phyloP scores from a whole-genome alignment of 2,329 filamentous ascomycete species.

The Juglanconis oblonga region DNA sequence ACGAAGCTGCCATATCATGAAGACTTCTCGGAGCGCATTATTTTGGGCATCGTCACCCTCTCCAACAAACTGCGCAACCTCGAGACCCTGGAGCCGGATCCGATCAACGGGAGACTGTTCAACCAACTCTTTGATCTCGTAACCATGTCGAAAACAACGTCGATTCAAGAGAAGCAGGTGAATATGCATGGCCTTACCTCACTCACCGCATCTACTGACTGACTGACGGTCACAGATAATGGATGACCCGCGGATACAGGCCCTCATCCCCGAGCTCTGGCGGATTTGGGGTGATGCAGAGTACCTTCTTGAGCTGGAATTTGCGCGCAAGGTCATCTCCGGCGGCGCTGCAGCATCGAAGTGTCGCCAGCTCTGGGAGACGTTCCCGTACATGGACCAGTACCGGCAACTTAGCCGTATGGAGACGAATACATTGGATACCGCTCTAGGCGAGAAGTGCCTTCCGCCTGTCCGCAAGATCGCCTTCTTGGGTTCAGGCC shows the following conservation, averaged over 20 bases:
- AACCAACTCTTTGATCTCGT: conserved; percentile 14
- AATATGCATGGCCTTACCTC: too few species aligned
- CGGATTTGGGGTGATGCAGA: conserved; percentile 10
- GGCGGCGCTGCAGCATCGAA: not conserved
- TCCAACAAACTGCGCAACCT: conserved; percentile 1
- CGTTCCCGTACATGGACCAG: conserved; percentile 9
- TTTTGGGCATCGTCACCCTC: conserved; percentile 3
- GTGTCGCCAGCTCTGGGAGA: conserved; percentile 2
- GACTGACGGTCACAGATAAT: not conserved
- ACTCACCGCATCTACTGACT: not conserved
- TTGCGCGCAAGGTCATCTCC: conserved; percentile 9
- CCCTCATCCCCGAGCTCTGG: conserved; percentile 2
- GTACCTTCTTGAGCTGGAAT: conserved; percentile 14
- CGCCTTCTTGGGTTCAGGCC: conserved; percentile 7
- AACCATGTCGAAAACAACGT: conserved; percentile 10
- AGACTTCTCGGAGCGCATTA: conserved; percentile 5
- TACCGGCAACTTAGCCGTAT: conserved; percentile 11
- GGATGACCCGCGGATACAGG: not conserved
- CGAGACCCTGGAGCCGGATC: conserved; percentile 5
- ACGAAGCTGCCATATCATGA: conserved; percentile 8
- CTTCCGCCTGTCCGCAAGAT: conserved; percentile 6
- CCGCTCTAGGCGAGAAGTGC: not conserved
- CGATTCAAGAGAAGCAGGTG: not conserved
- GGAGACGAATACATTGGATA: conserved; percentile 10
- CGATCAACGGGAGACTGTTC: conserved; percentile 10